A percentile compares a stretch with the other conserved stretches of the same genome.
phyloP scores from a whole-genome alignment of 1,139 yeast species.

The Trichomonascaceae sp. region DNA sequence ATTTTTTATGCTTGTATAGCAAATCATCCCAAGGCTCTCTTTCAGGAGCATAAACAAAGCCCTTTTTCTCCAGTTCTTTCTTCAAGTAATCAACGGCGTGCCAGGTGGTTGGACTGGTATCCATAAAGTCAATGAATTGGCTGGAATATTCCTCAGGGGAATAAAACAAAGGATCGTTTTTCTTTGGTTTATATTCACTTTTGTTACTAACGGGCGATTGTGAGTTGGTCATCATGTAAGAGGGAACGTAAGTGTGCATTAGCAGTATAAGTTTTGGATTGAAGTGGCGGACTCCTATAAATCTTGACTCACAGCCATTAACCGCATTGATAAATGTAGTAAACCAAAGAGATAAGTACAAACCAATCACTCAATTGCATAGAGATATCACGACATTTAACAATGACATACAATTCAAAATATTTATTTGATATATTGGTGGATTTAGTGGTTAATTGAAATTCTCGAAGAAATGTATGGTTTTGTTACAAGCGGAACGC shows the following conservation, averaged over 20 bases:
- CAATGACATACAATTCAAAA: background rate
- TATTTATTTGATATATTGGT: background rate
- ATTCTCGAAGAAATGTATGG: background rate
- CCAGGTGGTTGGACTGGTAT: conserved; percentile 83
- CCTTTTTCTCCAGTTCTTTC: conserved; percentile 26
- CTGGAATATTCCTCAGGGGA: conserved; percentile 28
- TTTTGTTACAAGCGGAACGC: background rate
- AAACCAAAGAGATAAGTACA: background rate
- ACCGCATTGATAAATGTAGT: background rate
- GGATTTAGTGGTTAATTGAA: background rate
- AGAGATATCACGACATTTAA: background rate
- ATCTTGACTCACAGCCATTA: background rate
- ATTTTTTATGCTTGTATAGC: conserved; percentile 51
- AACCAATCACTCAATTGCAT: background rate
- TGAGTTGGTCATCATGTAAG: background rate
- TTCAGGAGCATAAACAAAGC: conserved; percentile 68
- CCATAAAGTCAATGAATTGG: conserved; percentile 69
- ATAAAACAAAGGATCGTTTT: conserved; percentile 4
- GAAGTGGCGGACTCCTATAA: background rate
- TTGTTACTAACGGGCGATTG: background rate
- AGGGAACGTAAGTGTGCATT: conserved; percentile 4
- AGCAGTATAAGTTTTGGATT: background rate
- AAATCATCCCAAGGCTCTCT: conserved; percentile 50
- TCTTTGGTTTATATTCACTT: background rate
- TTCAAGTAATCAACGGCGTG: conserved; percentile 67